Percentiles rank a stretch among this genome's conserved stretches.
Evolutionary conservation across 108 stramenopile species (phyloP).

Genomic region (Mediolabrus comicus): DNA sequence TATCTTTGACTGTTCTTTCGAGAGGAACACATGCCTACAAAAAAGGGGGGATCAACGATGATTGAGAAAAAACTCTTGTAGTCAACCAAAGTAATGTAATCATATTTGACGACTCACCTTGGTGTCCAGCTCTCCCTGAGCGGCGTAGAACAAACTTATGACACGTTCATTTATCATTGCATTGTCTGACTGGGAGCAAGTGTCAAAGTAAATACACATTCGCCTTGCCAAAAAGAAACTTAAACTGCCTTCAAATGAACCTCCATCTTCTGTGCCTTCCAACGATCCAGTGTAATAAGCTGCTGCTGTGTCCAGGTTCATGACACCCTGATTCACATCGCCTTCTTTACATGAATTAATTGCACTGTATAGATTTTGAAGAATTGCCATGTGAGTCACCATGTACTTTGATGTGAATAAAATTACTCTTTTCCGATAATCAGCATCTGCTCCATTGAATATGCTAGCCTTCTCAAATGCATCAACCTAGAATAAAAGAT

Average conservation of each 20-base stretch:
- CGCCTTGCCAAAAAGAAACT: conserved; percentile 64
- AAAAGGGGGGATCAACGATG: neutral
- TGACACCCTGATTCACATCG: conserved; percentile 10
- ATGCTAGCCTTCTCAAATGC: conserved; percentile 26
- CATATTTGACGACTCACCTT: conserved; percentile 13
- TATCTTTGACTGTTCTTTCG: conserved; percentile 48
- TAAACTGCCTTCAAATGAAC: conserved; percentile 54
- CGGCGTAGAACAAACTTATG: conserved; percentile 59
- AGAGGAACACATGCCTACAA: conserved; percentile 53
- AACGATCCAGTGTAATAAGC: conserved; percentile 69
- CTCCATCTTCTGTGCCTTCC: conserved; percentile 61
- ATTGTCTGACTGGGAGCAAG: conserved; percentile 47
- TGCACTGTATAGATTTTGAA: conserved; percentile 60
- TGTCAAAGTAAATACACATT: conserved; percentile 68
- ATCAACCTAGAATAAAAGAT: conserved; percentile 12
- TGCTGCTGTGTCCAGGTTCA: conserved; percentile 63
- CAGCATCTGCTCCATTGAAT: conserved; percentile 34
- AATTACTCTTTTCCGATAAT: conserved; percentile 58
- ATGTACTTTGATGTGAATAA: conserved; percentile 53
- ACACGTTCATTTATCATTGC: conserved; percentile 59
- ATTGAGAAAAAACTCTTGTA: neutral
- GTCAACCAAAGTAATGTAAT: neutral
- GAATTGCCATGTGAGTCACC: conserved; percentile 68
- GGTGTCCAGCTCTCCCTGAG: conserved; percentile 56
- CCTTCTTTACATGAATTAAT: conserved; percentile 50